Evolutionary conservation across 2,329 filamentous ascomycete species (phyloP).

Genomic region (Fusarium scirpi): DNA sequence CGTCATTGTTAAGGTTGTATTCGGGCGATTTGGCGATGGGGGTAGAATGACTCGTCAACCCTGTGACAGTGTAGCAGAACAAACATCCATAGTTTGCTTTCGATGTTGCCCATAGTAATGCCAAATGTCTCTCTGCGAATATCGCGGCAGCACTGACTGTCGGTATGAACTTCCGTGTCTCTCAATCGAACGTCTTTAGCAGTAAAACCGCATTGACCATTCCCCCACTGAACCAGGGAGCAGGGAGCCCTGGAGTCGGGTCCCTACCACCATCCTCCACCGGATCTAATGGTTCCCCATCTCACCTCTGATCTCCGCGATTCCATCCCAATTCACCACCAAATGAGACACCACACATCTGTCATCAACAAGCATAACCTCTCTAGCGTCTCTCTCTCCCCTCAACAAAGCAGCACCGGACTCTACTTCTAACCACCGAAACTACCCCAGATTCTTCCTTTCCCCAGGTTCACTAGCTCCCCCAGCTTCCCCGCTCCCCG

Average conservation of each 20-base stretch:
- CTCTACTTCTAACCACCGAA: slow-evolving; percentile 34
- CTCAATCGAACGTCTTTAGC: too few species aligned
- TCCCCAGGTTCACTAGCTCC: slow-evolving; percentile 19
- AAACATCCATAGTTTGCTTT: not conserved
- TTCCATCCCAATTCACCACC: slow-evolving; percentile 2
- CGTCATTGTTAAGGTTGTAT: not conserved
- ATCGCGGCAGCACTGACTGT: not conserved
- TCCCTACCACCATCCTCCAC: not conserved
- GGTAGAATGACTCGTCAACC: not conserved
- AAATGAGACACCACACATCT: slow-evolving; percentile 14
- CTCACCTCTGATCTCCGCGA: slow-evolving; percentile 17
- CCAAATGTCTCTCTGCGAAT: too few species aligned
- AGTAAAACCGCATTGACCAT: not conserved
- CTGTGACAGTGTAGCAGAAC: not conserved
- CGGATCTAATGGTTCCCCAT: not conserved
- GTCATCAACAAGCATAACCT: not conserved
- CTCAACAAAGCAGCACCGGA: slow-evolving; percentile 16
- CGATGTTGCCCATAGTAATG: too few species aligned
- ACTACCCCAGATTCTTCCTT: slow-evolving; percentile 7
- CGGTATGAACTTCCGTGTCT: not conserved
- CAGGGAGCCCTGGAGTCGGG: not conserved
- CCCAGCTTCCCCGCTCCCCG: slow-evolving; percentile 37
- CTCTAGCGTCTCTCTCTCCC: slow-evolving; percentile 6
- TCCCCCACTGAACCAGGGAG: not conserved
- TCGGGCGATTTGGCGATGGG: not conserved